Evolutionary conservation across 2,329 filamentous ascomycete genomes (phyloP), one percentile per base, ranked within the genome.

Genomic region (Colletotrichum echinochloae): DNA sequence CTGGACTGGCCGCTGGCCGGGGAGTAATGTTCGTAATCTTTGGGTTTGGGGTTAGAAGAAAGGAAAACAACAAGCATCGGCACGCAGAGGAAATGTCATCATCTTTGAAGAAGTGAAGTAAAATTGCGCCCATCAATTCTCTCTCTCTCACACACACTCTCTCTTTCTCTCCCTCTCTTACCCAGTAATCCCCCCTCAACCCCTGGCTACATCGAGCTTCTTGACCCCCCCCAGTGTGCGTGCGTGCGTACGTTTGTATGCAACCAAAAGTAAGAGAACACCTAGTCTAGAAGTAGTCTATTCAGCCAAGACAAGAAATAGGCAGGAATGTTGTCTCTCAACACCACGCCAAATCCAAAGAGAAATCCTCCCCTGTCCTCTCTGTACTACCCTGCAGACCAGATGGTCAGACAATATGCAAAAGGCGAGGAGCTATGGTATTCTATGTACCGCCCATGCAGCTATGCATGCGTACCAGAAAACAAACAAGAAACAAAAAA

Each of bases 321-420:
- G n/a, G 57, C 65, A 54, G 65, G 68, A 71, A 71, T 71, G 64
- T 68, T 71, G 68, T 71, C 64, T 71, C 68, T 68, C 68, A 71
- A 71, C 68, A 66, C 59, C 60, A 63, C 68, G 68, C 68, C 68
- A 71, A 54, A 62, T 41, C 35, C n/a, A 62, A 20, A 67, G 16
- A 35, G 2, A 41, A 33, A 62, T n/a, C 44, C 48, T 44, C 51
- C 28, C 33, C 52, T 39, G n/a, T 30, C 37, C 28, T 62, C 33
- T 68, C 26, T 68, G 44, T 59, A 30, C 52, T 30, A 52, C 52
- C 64, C 65, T 71, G 52, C 64, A 59, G 59, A 63, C 65, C 65
- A 28, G 51, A 54, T 30, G 30, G 51, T 35, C 30, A 52, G 56
- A 49, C 46, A 54, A 23, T 60, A 71, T 62, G 46, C 55, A 65